Conservation (phyloP, 2,329 filamentous ascomycete genomes). For the Penicillium psychrosexuale region DNA sequence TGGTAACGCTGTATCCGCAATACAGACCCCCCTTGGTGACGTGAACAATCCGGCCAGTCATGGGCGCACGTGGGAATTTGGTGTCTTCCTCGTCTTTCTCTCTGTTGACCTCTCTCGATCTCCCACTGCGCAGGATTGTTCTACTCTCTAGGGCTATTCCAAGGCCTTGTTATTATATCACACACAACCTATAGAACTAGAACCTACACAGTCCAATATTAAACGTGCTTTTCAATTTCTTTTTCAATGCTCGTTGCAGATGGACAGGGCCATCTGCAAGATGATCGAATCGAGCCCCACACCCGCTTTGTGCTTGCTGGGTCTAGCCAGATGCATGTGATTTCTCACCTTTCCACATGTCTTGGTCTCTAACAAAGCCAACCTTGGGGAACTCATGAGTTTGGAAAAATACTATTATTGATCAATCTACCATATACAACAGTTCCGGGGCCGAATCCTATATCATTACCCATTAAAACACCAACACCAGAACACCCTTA, state of each 20-base stretch:
- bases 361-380: background rate
- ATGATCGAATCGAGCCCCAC: background rate
- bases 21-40: background rate
- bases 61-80: conserved; percentile 4
- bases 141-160: background rate
- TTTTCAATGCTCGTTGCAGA: background rate
- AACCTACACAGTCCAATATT: background rate
- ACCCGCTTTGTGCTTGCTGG: background rate
- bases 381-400: too few relatives aligned
- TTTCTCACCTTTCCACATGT: background rate
- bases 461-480: conserved; percentile 8
- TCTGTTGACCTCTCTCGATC: background rate
- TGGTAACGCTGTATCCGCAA: background rate
- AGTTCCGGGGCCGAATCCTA: background rate
- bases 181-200: background rate
- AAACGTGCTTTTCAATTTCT: background rate
- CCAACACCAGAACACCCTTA: conserved; percentile 11
- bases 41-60: conserved; percentile 4
- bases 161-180: too few relatives aligned
- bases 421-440: background rate
- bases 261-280: background rate
- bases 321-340: background rate
- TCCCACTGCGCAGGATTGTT: too few relatives aligned
- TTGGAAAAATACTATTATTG: background rate
- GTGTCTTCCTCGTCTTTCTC: background rate